Percentiles rank a stretch among this genome's conserved stretches.
phyloP scores from a whole-genome alignment of 2,329 filamentous ascomycete species.

The Pseudogymnoascus sp. region DNA sequence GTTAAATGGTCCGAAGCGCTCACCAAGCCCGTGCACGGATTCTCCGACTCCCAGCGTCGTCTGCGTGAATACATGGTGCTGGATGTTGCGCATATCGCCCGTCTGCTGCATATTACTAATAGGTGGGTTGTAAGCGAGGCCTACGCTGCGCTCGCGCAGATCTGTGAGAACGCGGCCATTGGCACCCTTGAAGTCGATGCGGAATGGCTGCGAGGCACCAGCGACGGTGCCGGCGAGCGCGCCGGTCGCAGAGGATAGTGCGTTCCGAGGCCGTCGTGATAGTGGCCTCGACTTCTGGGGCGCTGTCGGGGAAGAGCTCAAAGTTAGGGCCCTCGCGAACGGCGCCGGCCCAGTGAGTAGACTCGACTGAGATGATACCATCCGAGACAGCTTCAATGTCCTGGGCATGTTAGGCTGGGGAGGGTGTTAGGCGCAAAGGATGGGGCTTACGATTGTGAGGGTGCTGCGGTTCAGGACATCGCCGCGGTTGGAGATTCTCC shows the following conservation, averaged over 20 bases:
- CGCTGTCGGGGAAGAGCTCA: slow-evolving; percentile 49
- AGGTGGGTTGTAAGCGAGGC: slow-evolving; percentile 49
- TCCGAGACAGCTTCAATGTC: slow-evolving; percentile 52
- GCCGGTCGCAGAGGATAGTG: slow-evolving; percentile 46
- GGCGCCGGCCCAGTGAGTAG: slow-evolving; percentile 51
- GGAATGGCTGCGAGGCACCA: slow-evolving; percentile 44
- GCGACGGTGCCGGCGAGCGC: slow-evolving; percentile 46
- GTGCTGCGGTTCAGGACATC: slow-evolving; percentile 52
- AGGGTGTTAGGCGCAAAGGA: not conserved
- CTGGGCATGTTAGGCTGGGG: slow-evolving; percentile 23
- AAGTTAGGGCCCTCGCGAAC: slow-evolving; percentile 48
- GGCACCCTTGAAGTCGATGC: slow-evolving; percentile 48
- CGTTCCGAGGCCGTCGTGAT: slow-evolving; percentile 37
- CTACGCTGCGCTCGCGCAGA: slow-evolving; percentile 48
- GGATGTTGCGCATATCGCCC: slow-evolving; percentile 45
- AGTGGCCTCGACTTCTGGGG: slow-evolving; percentile 35
- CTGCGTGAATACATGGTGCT: slow-evolving; percentile 52
- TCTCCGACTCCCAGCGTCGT: slow-evolving; percentile 53
- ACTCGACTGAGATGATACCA: slow-evolving; percentile 53
- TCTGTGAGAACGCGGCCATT: slow-evolving; percentile 48
- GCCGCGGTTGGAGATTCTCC: slow-evolving; percentile 46
- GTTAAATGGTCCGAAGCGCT: slow-evolving; percentile 70
- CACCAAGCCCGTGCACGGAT: slow-evolving; percentile 66
- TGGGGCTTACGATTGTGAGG: slow-evolving; percentile 40
- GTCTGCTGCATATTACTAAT: slow-evolving; percentile 47